phyloP scores from a whole-genome alignment of 805 yeast genomes.

The Dipodascopsis tothii region DNA sequence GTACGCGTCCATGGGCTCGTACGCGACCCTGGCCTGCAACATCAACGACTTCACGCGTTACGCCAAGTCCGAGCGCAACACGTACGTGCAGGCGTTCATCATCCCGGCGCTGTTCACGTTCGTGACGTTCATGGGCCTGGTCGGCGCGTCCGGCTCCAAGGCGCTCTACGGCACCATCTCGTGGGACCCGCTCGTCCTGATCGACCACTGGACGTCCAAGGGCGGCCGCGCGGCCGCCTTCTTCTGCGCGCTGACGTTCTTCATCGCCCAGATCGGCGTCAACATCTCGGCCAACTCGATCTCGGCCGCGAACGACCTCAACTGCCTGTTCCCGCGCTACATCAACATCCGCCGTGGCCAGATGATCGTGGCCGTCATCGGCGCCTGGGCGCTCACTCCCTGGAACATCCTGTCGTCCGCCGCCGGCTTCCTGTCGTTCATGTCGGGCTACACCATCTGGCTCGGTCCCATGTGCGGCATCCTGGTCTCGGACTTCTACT shows the following conservation, averaged over 20 bases:
- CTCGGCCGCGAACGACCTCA: constrained; percentile 36
- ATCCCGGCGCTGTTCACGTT: constrained; percentile 2
- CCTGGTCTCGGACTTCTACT: constrained; percentile 34
- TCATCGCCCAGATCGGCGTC: constrained; percentile 64
- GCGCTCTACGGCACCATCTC: constrained; percentile 2
- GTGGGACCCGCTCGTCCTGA: constrained; percentile 7
- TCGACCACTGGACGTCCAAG: constrained; percentile 5
- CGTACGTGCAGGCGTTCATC: not conserved
- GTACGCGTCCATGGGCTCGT: constrained; percentile 45
- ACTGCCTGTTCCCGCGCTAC: constrained; percentile 41
- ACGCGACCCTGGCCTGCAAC: constrained; percentile 37
- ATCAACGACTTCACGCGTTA: constrained; percentile 44
- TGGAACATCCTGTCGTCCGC: constrained; percentile 69
- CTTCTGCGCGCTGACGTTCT: constrained; percentile 35
- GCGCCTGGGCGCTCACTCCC: constrained; percentile 62
- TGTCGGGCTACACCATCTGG: constrained; percentile 44
- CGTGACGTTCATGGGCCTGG: constrained; percentile 4
- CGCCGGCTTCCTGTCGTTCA: constrained; percentile 66
- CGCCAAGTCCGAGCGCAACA: constrained; percentile 26
- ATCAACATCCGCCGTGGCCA: constrained; percentile 34
- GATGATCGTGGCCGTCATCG: constrained; percentile 62
- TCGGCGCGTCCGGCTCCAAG: constrained; percentile 3
- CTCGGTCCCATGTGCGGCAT: constrained; percentile 37
- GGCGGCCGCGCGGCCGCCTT: constrained; percentile 10
- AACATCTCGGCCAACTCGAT: constrained; percentile 48